Conservation (phyloP, 805 yeast genomes). For the Teunomyces kruisii region DNA sequence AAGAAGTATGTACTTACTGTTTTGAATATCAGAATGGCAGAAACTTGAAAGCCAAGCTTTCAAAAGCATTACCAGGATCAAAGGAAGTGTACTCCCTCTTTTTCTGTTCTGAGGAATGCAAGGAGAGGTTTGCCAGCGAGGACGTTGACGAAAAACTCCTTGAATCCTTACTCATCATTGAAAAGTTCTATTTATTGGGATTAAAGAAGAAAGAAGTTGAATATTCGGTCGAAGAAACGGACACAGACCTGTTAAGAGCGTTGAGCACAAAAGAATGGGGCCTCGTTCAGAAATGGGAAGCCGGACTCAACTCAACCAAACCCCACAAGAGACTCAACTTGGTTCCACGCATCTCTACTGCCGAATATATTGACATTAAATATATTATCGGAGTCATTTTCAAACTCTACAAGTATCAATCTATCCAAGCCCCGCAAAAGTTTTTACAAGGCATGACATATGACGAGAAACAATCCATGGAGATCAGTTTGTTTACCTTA, state of each 20-base stretch:
- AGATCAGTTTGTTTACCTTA: slow-evolving; percentile 31
- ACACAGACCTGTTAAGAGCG: slow-evolving; percentile 11
- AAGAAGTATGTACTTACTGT: slow-evolving; percentile 62
- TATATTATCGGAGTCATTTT: slow-evolving; percentile 44
- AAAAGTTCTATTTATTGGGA: slow-evolving; percentile 25
- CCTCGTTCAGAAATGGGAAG: slow-evolving; percentile 37
- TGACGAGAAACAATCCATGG: slow-evolving; percentile 11
- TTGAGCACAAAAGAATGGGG: slow-evolving; percentile 36
- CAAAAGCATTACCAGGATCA: slow-evolving; percentile 12
- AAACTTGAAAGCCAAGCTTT: slow-evolving; percentile 42
- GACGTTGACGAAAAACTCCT: slow-evolving; percentile 40
- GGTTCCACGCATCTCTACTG: slow-evolving; percentile 47
- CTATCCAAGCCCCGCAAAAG: neutral
- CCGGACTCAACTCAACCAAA: slow-evolving; percentile 28
- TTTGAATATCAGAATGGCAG: slow-evolving; percentile 49
- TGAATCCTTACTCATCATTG: slow-evolving; percentile 33
- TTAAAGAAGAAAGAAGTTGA: slow-evolving; percentile 20
- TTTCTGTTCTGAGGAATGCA: slow-evolving; percentile 54
- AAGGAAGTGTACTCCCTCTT: slow-evolving; percentile 39
- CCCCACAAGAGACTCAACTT: slow-evolving; percentile 32
- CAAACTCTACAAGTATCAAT: slow-evolving; percentile 21
- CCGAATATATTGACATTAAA: slow-evolving; percentile 52
- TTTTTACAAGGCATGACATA: neutral
- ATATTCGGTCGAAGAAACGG: slow-evolving; percentile 13
- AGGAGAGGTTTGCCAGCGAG: slow-evolving; percentile 28